Base-by-base conservation (phyloP, 805 yeast species). In the Barnettozyma botsteinii region DNA sequence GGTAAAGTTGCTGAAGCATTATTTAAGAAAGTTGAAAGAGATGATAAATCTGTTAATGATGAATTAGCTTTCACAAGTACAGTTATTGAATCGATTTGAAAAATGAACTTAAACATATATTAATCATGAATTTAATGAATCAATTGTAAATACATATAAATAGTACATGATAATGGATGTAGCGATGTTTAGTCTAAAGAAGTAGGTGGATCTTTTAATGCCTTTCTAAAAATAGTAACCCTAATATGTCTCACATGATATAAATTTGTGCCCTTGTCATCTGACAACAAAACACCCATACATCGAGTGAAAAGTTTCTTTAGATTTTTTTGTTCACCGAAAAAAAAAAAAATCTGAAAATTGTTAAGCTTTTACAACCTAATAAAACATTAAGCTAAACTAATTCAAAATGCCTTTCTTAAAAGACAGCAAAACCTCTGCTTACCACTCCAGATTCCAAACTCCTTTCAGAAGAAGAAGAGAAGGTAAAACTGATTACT, bases 381-480 rank as follows among this genome's bases (percentile, higher is more conserved):
- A 21, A 21, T 21, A 21, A 21, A 24, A 4, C 35, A 38, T 5
- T 31, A 33, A 18, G 29, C 28, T 15, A 19, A 7, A 15, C 15
- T 7, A 40, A 35, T 26, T 17, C 42, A 77, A 64, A 71, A 86
- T 86, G 95, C 77, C 77, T 62, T 86, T 86, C 87, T 71, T 70
- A 63, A 77, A 75, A 65, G 62, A 67, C 56, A 62, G 72, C 57
- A 87, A 88, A 81, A 73, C 78, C 67, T 81, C 95, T 65, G 91
- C 97, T 59, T 93, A 93, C 91, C 86, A 80, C 80, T 88, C 97
- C 67, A 89, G 98, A 73, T 93, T 81, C 95, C 98, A 93, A 80
- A 93, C 98, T 71, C 97, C 98, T 57, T 93, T 89, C 96, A 88
- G 98, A 75, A 89, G 98, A 82, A 86, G 98, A 85, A 86, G 95